A percentile compares a stretch with the other conserved stretches of the same genome.
phyloP scores from a whole-genome alignment of 345 rosid genomes.

The Arabidopsis suecica region DNA sequence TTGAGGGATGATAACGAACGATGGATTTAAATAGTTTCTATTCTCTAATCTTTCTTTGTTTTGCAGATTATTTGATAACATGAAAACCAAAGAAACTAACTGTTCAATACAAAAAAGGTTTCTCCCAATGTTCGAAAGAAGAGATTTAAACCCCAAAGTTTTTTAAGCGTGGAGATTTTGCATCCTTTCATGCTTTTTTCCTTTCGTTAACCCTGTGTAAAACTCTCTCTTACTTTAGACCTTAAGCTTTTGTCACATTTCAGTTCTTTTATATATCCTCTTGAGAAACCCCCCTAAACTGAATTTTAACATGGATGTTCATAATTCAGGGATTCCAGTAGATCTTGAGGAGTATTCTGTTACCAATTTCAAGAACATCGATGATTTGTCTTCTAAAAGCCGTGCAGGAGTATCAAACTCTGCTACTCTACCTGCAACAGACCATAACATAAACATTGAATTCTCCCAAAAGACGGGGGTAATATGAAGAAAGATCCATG shows the following conservation, averaged over 20 bases:
- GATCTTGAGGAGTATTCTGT: constrained; percentile 94
- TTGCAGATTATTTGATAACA: constrained; percentile 30
- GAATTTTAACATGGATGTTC: constrained; percentile 35
- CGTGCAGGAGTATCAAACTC: constrained; percentile 86
- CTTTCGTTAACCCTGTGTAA: neutral
- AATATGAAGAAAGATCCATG: neutral
- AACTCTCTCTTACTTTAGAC: constrained; percentile 29
- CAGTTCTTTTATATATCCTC: constrained; percentile 22
- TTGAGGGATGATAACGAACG: neutral
- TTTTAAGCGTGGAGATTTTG: constrained; percentile 17
- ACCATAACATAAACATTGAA: constrained; percentile 10
- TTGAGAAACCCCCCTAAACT: constrained; percentile 17
- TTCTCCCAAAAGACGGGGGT: neutral
- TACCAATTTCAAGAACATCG: constrained; percentile 93
- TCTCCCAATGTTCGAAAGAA: constrained; percentile 28
- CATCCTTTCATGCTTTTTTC: constrained; percentile 16
- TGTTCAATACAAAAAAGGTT: constrained; percentile 39
- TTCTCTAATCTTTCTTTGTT: constrained; percentile 10
- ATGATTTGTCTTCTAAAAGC: constrained; percentile 89
- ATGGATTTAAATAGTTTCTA: neutral
- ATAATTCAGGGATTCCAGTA: constrained; percentile 85
- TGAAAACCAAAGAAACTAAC: constrained; percentile 21
- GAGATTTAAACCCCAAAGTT: constrained; percentile 23
- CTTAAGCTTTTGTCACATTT: constrained; percentile 30
- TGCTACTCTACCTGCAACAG: constrained; percentile 79